Conservation (phyloP, 164 flowering plant genomes). For the Stephania yunnanensis region DNA sequence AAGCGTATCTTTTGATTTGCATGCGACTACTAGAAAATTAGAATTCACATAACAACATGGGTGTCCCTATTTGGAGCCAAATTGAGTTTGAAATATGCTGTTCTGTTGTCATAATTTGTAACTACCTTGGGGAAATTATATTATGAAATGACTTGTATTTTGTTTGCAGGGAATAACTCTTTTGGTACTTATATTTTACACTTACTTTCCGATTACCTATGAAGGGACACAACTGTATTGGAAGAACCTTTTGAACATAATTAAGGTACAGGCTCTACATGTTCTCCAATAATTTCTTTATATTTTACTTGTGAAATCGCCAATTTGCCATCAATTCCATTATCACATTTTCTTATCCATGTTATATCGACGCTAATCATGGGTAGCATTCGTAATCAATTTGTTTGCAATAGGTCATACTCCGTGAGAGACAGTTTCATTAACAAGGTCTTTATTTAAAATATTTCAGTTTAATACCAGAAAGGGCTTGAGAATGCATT, state of each 20-base stretch:
- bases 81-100: too few relatives aligned
- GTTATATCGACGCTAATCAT: background rate
- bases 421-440: background rate
- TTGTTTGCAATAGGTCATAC: background rate
- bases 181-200: slow-evolving; percentile 47
- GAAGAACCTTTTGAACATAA: slow-evolving; percentile 46
- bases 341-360: background rate
- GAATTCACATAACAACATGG: too few relatives aligned
- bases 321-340: background rate
- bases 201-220: slow-evolving; percentile 63
- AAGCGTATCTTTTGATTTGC: too few relatives aligned
- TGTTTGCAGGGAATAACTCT: slow-evolving; percentile 65
- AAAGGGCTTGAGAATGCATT: too few relatives aligned
- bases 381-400: background rate
- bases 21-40: too few relatives aligned
- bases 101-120: background rate
- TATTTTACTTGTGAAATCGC: background rate
- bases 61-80: too few relatives aligned
- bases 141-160: background rate
- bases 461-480: background rate
- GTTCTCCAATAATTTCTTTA: background rate
- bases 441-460: background rate
- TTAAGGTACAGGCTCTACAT: slow-evolving; percentile 49
- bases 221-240: slow-evolving; percentile 70
- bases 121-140: background rate